phyloP scores from a whole-genome alignment of 192 early-diverging fungal genomes.

The Mortierella antarctica region DNA sequence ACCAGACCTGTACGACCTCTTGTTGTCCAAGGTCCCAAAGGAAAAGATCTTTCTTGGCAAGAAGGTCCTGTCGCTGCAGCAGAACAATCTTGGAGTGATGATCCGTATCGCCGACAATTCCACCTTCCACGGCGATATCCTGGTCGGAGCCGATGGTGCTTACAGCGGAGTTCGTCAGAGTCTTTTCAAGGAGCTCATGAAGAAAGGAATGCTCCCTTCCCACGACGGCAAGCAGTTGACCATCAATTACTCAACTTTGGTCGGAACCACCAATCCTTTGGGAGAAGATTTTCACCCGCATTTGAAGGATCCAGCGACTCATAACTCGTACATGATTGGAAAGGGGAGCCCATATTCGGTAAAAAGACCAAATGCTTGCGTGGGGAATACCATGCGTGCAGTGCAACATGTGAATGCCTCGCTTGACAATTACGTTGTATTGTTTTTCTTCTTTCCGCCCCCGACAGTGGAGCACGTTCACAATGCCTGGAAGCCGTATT shows the following conservation, averaged over 20 bases:
- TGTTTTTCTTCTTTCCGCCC: not conserved
- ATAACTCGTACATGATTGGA: not conserved
- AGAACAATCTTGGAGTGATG: constrained; percentile 3
- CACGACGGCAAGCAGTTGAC: not conserved
- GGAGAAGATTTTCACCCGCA: too few species aligned
- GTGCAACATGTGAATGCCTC: too few species aligned
- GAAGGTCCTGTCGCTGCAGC: constrained; percentile 15
- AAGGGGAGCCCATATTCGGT: too few species aligned
- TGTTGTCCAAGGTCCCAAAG: constrained; percentile 4
- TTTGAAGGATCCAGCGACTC: not conserved
- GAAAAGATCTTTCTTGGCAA: constrained; percentile 1
- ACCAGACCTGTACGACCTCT: constrained; percentile 3
- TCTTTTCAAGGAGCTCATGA: not conserved
- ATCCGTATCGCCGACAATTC: constrained; percentile 4
- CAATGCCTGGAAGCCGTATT: constrained; percentile 1
- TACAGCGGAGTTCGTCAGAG: constrained; percentile 2
- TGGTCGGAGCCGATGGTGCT: constrained; percentile 14
- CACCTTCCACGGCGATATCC: constrained; percentile 1
- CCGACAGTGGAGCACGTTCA: constrained; percentile 7
- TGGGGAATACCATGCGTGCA: too few species aligned
- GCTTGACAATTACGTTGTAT: too few species aligned
- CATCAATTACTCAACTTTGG: not conserved
- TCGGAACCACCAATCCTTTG: not conserved
- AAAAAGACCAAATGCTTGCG: too few species aligned
- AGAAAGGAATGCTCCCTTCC: constrained; percentile 2